Base-by-base conservation (phyloP, 1,284 basidiomycete genomes). In the Ceratobasidium sp. region DNA sequence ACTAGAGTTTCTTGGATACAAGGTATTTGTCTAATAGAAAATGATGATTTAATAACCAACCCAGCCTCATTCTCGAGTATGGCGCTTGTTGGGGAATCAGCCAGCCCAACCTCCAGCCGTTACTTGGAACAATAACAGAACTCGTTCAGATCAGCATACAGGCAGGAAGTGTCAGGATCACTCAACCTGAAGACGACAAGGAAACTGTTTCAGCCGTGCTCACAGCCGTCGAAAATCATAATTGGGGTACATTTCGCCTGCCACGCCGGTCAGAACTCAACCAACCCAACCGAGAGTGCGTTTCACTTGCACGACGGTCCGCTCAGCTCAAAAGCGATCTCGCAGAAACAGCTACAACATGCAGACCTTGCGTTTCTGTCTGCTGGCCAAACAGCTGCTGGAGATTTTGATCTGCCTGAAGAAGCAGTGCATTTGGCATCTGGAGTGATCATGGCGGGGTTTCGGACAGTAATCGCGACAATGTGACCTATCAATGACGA, bases 291-390 rank as follows among this genome's bases (percentile, higher is more conserved):
- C 29, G 14, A 51, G 16, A 51, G 48, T 22, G 48, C 48, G 16
- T 51, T 51, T 51, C 16, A 51, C 24, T 22, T 51, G 5, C 48
- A 51, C 48, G 14, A 19, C 16, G 48, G 48, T 22, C 19, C 48
- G 48, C 48, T 51, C 24, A 22, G 24, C 3, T 22, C 24, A 51
- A 22, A 16, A 4, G 24, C 48, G 16, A 49, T 68, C 24, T 54
- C 49, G 11, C 37, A 37, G 19, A 53, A 22, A 19, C 39, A 51
- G 9, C n/a, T 49, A 22, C 14, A n/a, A 2, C 2, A 22, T 22
- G 64, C 64, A 2, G 64, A 68, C 16, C 49, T 68, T 22, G 64
- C 64, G 39, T 27, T 68, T 27, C 29, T 68, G 39, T 68, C 64
- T 14, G 64, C 64, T 2, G 49, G 64, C 34, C 37, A 68, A 24